These are phyloP conservation scores for Chrysosporium queenslandicum DNA, from an alignment of 2,329 filamentous ascomycete species.

Conservation along the genomic window DNA sequence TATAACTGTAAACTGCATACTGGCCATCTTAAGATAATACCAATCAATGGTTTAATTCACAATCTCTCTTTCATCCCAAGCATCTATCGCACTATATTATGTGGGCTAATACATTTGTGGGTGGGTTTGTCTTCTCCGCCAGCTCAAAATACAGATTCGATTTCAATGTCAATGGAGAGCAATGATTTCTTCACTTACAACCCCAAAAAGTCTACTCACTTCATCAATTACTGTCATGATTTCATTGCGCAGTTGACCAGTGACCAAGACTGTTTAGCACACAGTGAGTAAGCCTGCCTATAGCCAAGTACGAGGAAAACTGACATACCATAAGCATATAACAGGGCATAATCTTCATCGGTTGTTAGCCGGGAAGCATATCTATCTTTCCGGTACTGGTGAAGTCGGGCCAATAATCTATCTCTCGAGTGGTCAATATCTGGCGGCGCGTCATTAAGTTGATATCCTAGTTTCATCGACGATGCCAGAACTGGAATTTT, in stretches of 20 bases:
- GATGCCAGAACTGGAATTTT: slow-evolving; percentile 69
- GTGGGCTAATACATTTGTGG: too few species aligned
- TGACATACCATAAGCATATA: slow-evolving; percentile 74
- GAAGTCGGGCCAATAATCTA: slow-evolving; percentile 73
- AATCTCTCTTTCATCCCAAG: too few species aligned
- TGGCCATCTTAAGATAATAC: too few species aligned
- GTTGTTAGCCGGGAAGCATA: slow-evolving; percentile 38
- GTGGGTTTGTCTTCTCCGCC: too few species aligned
- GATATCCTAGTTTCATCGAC: slow-evolving; percentile 89
- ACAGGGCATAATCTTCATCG: slow-evolving; percentile 67
- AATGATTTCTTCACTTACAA: slow-evolving; percentile 52
- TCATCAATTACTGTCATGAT: slow-evolving; percentile 46
- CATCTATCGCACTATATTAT: too few species aligned
- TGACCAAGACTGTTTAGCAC: slow-evolving; percentile 46
- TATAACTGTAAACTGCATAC: too few species aligned
- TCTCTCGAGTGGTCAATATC: slow-evolving; percentile 73
- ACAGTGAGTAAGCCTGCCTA: neutral
- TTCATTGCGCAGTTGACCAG: slow-evolving; percentile 49
- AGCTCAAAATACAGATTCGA: too few species aligned
- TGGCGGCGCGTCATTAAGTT: slow-evolving; percentile 78
- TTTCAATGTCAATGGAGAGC: slow-evolving; percentile 44
- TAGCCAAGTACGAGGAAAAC: neutral
- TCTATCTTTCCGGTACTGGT: slow-evolving; percentile 68
- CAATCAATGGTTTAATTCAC: too few species aligned
- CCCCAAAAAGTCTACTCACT: slow-evolving; percentile 51